Percentiles rank a stretch among this genome's conserved stretches.
These are phyloP conservation scores for Penicillium sp. DNA, from an alignment of 2,329 filamentous ascomycete species.

Conservation along the genomic window DNA sequence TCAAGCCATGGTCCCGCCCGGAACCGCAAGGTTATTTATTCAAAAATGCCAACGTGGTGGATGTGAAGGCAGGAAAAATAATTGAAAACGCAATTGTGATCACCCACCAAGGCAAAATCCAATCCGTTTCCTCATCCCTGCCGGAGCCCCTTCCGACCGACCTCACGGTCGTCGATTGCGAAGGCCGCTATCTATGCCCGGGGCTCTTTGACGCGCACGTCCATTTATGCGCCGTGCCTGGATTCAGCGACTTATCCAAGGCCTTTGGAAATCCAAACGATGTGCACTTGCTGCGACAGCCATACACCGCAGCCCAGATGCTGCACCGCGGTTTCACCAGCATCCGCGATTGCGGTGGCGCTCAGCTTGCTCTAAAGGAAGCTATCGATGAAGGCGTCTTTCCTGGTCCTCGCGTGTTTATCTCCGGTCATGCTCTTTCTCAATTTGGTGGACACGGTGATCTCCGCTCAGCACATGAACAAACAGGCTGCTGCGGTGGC, in stretches of 20 bases:
- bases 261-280: conserved; percentile 24
- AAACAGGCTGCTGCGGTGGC: conserved; percentile 53
- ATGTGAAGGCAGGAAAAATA: conserved; percentile 20
- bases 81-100: conserved; percentile 14
- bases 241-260: conserved; percentile 21
- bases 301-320: conserved; percentile 44
- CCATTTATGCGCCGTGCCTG: conserved; percentile 27
- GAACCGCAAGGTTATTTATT: conserved; percentile 19
- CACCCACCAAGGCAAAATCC: conserved; percentile 20
- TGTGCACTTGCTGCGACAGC: conserved; percentile 23
- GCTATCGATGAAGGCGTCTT: conserved; percentile 56
- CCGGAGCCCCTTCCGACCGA: conserved; percentile 10
- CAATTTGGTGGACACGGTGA: conserved; percentile 63
- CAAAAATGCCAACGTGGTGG: conserved; percentile 25
- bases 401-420: conserved; percentile 57
- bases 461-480: conserved; percentile 41
- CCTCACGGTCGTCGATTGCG: conserved; percentile 16
- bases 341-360: conserved; percentile 61
- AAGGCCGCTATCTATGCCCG: conserved; percentile 24
- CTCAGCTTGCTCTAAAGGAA: conserved; percentile 50
- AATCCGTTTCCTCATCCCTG: conserved; percentile 11
- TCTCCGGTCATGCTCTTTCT: conserved; percentile 54
- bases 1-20: conserved; percentile 26
- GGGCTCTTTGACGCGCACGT: conserved; percentile 30
- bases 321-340: conserved; percentile 61